A percentile compares a stretch with the other conserved stretches of the same genome.
These are phyloP conservation scores for Monilinia laxa DNA, from an alignment of 2,329 filamentous ascomycete species.

Conservation along the genomic window DNA sequence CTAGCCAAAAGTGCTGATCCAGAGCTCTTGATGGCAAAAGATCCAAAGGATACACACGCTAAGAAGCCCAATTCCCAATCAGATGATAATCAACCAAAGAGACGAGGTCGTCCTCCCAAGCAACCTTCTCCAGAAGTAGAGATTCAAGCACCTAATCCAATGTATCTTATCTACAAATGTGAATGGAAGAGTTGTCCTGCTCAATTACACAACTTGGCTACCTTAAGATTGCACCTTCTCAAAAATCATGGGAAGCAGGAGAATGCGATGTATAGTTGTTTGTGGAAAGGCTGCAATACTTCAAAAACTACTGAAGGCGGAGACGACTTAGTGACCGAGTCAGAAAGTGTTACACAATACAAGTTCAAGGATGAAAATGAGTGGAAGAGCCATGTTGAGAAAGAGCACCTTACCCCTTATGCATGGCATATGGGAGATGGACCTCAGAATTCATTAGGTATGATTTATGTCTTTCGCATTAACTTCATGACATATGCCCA, in stretches of 20 bases:
- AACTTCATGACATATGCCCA: neutral
- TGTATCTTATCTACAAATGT: slow-evolving; percentile 55
- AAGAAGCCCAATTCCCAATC: neutral
- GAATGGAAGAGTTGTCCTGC: slow-evolving; percentile 60
- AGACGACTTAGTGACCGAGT: slow-evolving; percentile 19
- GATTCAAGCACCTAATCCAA: slow-evolving; percentile 39
- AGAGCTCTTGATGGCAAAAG: neutral
- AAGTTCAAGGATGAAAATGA: slow-evolving; percentile 35
- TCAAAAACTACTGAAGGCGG: slow-evolving; percentile 26
- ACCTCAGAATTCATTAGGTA: slow-evolving; percentile 42
- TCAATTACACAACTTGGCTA: slow-evolving; percentile 62
- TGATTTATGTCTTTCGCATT: neutral
- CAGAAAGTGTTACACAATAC: slow-evolving; percentile 17
- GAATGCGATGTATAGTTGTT: slow-evolving; percentile 38
- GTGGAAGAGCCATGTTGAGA: slow-evolving; percentile 54
- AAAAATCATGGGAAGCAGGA: slow-evolving; percentile 47
- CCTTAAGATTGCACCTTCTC: slow-evolving; percentile 54
- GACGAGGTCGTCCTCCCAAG: slow-evolving; percentile 27
- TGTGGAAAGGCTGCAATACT: slow-evolving; percentile 46
- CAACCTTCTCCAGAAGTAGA: slow-evolving; percentile 7
- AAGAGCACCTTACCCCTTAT: slow-evolving; percentile 53
- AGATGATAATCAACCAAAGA: slow-evolving; percentile 23
- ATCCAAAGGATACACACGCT: neutral
- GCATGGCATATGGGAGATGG: slow-evolving; percentile 62
- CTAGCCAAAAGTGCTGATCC: neutral